A percentile compares a stretch with the other conserved stretches of the same genome.
phyloP scores from a whole-genome alignment of 495 filamentous ascomycete species.

The Podospora pseudocomata region DNA sequence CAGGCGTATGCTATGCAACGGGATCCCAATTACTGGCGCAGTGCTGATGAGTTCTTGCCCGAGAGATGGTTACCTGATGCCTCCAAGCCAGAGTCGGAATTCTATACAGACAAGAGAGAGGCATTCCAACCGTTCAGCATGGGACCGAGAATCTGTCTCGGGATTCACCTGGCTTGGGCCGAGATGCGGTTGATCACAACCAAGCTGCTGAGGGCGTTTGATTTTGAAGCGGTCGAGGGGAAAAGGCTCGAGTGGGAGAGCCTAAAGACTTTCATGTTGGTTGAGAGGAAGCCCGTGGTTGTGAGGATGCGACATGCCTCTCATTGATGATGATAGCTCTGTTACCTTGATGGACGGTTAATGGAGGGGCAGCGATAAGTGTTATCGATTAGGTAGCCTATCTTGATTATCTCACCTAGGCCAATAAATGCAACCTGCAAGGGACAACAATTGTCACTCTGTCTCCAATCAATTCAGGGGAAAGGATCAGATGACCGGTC shows the following conservation, averaged over 20 bases:
- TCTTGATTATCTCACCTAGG: not conserved
- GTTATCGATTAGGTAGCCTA: not conserved
- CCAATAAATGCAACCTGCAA: not conserved
- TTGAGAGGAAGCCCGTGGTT: constrained; percentile 5
- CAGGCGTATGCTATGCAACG: constrained; percentile 32
- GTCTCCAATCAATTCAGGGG: not conserved
- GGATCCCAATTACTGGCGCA: constrained; percentile 21
- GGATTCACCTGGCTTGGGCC: constrained; percentile 48
- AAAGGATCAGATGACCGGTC: not conserved
- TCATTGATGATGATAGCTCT: not conserved
- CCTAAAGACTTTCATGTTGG: constrained; percentile 7
- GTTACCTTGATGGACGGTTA: not conserved
- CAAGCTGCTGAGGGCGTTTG: constrained; percentile 50
- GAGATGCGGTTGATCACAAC: constrained; percentile 52
- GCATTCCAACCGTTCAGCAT: constrained; percentile 51
- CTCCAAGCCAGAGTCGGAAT: constrained; percentile 34
- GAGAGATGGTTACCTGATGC: constrained; percentile 48
- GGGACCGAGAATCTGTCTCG: constrained; percentile 55
- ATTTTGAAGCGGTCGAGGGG: constrained; percentile 31
- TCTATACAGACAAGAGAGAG: constrained; percentile 40
- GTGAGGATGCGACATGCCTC: not conserved
- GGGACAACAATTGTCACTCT: not conserved
- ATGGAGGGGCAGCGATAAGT: not conserved
- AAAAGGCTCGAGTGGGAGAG: constrained; percentile 6
- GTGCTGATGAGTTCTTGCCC: constrained; percentile 27